phyloP scores from a whole-genome alignment of 2,329 filamentous ascomycete species.

The Canariomyces notabilis region DNA sequence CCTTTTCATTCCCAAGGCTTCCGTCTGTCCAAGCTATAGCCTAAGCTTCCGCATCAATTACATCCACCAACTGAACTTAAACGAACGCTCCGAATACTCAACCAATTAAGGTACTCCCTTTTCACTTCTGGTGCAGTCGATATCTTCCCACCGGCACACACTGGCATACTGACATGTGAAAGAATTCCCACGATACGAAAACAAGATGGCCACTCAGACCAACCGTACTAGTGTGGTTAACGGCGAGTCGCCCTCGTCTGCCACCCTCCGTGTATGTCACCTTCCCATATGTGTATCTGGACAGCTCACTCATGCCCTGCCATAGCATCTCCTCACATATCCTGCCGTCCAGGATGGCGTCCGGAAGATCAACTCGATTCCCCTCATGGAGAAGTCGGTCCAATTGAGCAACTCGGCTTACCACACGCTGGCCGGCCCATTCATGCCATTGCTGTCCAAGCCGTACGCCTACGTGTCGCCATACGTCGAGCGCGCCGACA shows the following conservation, averaged over 20 bases:
- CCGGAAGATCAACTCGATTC: slow-evolving; percentile 72
- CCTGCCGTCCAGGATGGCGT: slow-evolving; percentile 77
- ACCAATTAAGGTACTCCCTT: no score
- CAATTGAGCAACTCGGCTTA: slow-evolving; percentile 70
- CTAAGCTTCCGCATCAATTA: neutral
- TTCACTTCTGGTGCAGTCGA: neutral
- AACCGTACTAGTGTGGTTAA: slow-evolving; percentile 6
- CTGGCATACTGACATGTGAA: neutral
- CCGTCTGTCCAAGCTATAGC: neutral
- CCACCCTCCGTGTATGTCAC: slow-evolving; percentile 14
- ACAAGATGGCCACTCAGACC: slow-evolving; percentile 5
- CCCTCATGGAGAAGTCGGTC: slow-evolving; percentile 78
- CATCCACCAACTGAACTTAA: neutral
- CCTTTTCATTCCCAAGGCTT: neutral
- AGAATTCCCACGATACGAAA: neutral
- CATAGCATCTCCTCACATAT: slow-evolving; percentile 77
- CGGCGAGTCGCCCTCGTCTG: slow-evolving; percentile 11
- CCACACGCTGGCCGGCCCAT: slow-evolving; percentile 67
- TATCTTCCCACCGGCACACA: neutral
- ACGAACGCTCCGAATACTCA: neutral
- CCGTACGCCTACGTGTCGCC: slow-evolving; percentile 80
- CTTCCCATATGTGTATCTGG: neutral
- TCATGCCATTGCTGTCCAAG: slow-evolving; percentile 71
- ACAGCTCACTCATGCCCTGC: slow-evolving; percentile 13
- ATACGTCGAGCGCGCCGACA: slow-evolving; percentile 78